A percentile compares a stretch with the other conserved stretches of the same genome.
These are phyloP conservation scores for Diaporthe vexans DNA, from an alignment of 2,329 filamentous ascomycete genomes.

Conservation along the genomic window DNA sequence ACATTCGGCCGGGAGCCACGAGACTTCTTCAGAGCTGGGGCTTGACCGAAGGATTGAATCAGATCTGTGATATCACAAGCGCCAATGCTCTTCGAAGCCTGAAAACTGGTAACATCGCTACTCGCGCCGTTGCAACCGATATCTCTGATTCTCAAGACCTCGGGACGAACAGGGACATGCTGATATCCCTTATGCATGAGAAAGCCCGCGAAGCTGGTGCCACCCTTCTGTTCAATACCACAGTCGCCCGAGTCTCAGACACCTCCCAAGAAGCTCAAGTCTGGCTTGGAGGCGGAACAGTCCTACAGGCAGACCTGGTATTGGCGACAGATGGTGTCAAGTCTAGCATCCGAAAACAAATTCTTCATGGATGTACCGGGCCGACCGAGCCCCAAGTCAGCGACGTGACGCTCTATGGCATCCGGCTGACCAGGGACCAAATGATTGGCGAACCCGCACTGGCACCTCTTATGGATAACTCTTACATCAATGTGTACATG, in stretches of 20 bases:
- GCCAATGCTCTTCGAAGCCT: constrained; percentile 41
- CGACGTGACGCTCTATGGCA: constrained; percentile 43
- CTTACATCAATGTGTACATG: constrained; percentile 44
- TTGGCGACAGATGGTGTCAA: constrained; percentile 61
- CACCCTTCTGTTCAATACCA: neutral
- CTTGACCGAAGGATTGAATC: constrained; percentile 34
- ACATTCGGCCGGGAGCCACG: constrained; percentile 43
- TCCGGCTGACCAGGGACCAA: constrained; percentile 34
- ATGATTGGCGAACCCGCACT: constrained; percentile 28
- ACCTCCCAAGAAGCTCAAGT: constrained; percentile 1
- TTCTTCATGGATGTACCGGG: constrained; percentile 46
- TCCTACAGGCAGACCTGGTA: constrained; percentile 56
- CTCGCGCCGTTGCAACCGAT: constrained; percentile 39
- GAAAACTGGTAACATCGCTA: constrained; percentile 40
- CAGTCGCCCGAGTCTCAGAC: constrained; percentile 12
- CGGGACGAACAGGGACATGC: constrained; percentile 42
- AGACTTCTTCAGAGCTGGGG: constrained; percentile 43
- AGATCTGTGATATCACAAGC: constrained; percentile 34
- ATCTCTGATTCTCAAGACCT: constrained; percentile 41
- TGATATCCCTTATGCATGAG: constrained; percentile 39
- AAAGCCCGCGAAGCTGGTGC: constrained; percentile 33
- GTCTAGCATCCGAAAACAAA: constrained; percentile 57
- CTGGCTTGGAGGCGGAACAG: constrained; percentile 48
- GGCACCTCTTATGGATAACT: constrained; percentile 41
- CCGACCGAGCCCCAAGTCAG: constrained; percentile 42